phyloP scores from a whole-genome alignment of 2,329 filamentous ascomycete species.

The Kalaharituber pfeilii region DNA sequence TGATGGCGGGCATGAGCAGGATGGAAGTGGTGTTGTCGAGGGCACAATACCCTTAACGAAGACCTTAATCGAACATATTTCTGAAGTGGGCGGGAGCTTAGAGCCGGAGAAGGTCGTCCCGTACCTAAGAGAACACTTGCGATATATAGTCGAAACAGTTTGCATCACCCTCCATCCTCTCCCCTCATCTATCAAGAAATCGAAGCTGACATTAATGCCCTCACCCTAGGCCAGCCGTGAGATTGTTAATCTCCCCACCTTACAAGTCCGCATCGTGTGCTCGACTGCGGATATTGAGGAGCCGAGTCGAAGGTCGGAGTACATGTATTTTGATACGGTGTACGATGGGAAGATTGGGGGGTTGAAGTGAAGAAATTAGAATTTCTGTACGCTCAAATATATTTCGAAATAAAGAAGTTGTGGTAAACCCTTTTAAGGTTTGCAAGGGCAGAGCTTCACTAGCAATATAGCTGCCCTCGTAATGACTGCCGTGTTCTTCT shows the following conservation, averaged over 20 bases:
- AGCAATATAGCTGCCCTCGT: constrained; percentile 20
- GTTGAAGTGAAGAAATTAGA: too few relatives aligned
- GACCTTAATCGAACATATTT: neutral
- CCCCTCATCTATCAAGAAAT: too few relatives aligned
- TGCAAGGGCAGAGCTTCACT: constrained; percentile 18
- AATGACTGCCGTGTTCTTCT: constrained; percentile 24
- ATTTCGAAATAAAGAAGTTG: constrained; percentile 23
- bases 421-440: constrained; percentile 22
- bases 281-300: neutral
- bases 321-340: neutral
- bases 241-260: neutral
- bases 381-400: constrained; percentile 21
- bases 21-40: neutral
- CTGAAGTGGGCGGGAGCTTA: neutral
- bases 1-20: neutral
- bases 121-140: neutral
- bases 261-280: neutral
- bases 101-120: neutral
- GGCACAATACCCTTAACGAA: neutral
- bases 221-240: neutral
- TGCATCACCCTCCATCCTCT: neutral
- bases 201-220: neutral
- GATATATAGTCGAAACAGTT: neutral
- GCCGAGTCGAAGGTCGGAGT: neutral
- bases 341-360: neutral